Percentiles rank a stretch among this genome's conserved stretches.
Conservation (phyloP, 495 filamentous ascomycete genomes). For the Penicillium desertorum region DNA sequence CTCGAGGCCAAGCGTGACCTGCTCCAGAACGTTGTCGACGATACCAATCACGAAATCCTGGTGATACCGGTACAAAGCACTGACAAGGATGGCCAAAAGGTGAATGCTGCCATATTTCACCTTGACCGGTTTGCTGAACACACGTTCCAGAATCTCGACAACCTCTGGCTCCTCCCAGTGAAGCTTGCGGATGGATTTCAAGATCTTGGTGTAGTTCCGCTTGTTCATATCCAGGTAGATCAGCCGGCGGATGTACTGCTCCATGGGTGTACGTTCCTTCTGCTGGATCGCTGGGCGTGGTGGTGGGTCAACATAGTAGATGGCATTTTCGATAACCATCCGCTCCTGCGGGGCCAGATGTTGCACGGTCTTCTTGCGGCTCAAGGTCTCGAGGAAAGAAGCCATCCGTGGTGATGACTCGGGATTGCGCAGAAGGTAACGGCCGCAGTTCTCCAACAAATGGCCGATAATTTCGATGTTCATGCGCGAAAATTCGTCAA, state of each 20-base stretch:
- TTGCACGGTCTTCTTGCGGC: constrained; percentile 93
- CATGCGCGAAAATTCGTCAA: constrained; percentile 97
- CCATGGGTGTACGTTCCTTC: constrained; percentile 91
- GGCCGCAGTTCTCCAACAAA: constrained; percentile 94
- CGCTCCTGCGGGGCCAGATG: constrained; percentile 93
- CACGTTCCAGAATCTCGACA: constrained; percentile 78
- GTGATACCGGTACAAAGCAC: constrained; percentile 86
- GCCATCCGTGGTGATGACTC: constrained; percentile 91
- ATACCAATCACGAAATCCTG: constrained; percentile 83
- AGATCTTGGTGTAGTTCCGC: constrained; percentile 85
- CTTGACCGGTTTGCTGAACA: constrained; percentile 94
- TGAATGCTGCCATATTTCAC: constrained; percentile 98
- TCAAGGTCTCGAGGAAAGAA: constrained; percentile 89
- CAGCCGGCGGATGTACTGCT: constrained; percentile 87
- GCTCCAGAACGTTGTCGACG: constrained; percentile 87
- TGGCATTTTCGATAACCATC: constrained; percentile 97
- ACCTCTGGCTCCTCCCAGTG: constrained; percentile 96
- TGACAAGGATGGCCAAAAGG: constrained; percentile 86
- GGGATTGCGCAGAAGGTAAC: constrained; percentile 89
- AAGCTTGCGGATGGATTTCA: constrained; percentile 90
- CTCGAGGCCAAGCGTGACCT: constrained; percentile 84
- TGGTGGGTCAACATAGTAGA: constrained; percentile 97
- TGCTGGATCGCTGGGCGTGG: constrained; percentile 91
- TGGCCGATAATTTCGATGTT: constrained; percentile 99
- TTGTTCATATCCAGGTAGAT: constrained; percentile 93